Base-by-base conservation (phyloP, 148 eudicot genomes). In the Linanthus parryae region DNA sequence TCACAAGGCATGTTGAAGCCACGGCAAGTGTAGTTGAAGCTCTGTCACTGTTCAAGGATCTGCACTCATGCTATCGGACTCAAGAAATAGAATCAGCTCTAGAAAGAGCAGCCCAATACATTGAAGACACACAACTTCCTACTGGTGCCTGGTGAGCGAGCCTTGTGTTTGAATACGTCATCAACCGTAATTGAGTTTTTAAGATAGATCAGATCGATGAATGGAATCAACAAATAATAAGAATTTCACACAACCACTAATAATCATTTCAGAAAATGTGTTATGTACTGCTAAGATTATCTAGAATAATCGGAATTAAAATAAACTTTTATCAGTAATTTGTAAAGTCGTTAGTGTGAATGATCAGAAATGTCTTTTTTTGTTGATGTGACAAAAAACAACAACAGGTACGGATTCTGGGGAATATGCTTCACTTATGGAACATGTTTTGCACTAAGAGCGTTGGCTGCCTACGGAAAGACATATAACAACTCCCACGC, bases 331-430 rank as follows among this genome's bases (percentile, higher is more conserved):
- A n/a, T n/a, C n/a, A n/a, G n/a, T n/a, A n/a, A n/a, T n/a, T n/a
- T n/a, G n/a, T n/a, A n/a, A n/a, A n/a, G n/a, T n/a, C n/a, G n/a
- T n/a, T n/a, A n/a, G n/a, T n/a, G n/a, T n/a, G n/a, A n/a, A n/a
- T n/a, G n/a, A n/a, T n/a, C n/a, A n/a, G n/a, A n/a, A n/a, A n/a
- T n/a, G n/a, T n/a, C n/a, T n/a, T n/a, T n/a, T n/a, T n/a, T n/a
- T n/a, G n/a, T n/a, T n/a, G n/a, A n/a, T n/a, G n/a, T n/a, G n/a
- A n/a, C n/a, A n/a, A n/a, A n/a, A n/a, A n/a, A n/a, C n/a, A n/a
- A n/a, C n/a, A n/a, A n/a, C 35, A 80, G 86, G 86, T 54, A 54
- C 26, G 58, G 58, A 5, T 38, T 25, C 7, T 55, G 59, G 59
- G 59, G 59, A 16, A 44, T 55, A 16, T 55, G 59, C 48, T 55